Evolutionary conservation across 768 basidiomycete genomes (phyloP).

Genomic region (Rhodotorula sphaerocarpa): DNA sequence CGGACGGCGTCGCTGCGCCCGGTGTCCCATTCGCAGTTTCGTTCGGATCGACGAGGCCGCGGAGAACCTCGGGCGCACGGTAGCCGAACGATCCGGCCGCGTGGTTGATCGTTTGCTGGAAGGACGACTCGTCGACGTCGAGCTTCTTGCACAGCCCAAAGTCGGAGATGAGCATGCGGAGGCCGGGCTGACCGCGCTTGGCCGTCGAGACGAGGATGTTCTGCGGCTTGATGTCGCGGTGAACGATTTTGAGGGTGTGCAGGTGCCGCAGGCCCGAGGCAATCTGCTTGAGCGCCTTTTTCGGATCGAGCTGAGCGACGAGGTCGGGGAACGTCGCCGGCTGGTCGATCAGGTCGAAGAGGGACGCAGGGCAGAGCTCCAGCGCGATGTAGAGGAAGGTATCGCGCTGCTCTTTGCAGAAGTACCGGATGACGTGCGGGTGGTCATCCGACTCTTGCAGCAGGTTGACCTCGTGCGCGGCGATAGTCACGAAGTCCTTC

Average conservation of each 20-base stretch:
- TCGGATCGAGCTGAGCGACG: slow-evolving; percentile 67
- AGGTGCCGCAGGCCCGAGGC: slow-evolving; percentile 80
- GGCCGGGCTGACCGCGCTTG: slow-evolving; percentile 46
- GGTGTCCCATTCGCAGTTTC: slow-evolving; percentile 49
- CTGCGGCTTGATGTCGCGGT: slow-evolving; percentile 96
- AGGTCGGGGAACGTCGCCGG: slow-evolving; percentile 69
- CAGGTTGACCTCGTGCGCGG: slow-evolving; percentile 83
- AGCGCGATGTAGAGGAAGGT: slow-evolving; percentile 97
- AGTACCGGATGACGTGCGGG: slow-evolving; percentile 96
- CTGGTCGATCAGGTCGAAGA: slow-evolving; percentile 75
- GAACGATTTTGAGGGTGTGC: slow-evolving; percentile 89
- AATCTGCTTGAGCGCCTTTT: slow-evolving; percentile 77
- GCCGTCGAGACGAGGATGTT: slow-evolving; percentile 79
- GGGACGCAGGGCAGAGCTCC: slow-evolving; percentile 82
- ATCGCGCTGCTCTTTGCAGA: slow-evolving; percentile 86
- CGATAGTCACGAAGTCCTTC: slow-evolving; percentile 89
- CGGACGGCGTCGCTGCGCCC: slow-evolving; percentile 26
- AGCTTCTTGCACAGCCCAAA: slow-evolving; percentile 95
- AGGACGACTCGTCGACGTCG: slow-evolving; percentile 91
- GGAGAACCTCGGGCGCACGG: slow-evolving; percentile 91
- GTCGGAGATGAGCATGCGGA: slow-evolving; percentile 88
- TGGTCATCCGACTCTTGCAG: slow-evolving; percentile 97
- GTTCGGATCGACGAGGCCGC: slow-evolving; percentile 87
- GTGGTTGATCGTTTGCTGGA: slow-evolving; percentile 83
- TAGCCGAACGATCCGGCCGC: slow-evolving; percentile 91